Conservation (phyloP, 306 rosid species). For the Glycine tomentella region DNA sequence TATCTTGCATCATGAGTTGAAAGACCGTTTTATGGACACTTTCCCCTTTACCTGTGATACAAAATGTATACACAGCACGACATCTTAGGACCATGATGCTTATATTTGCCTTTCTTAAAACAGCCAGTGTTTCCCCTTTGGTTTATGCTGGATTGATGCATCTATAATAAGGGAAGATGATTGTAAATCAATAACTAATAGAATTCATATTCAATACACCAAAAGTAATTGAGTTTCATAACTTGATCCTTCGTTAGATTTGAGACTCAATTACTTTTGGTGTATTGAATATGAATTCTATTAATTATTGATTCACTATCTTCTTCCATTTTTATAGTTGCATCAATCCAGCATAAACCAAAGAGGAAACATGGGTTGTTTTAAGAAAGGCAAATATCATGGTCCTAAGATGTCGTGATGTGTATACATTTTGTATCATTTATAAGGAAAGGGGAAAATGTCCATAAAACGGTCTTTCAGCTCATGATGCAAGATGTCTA, state of each 20-base stretch:
- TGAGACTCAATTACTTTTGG: conserved; percentile 9
- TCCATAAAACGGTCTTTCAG: background rate
- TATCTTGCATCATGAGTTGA: background rate
- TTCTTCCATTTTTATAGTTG: conserved; percentile 59
- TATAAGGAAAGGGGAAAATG: background rate
- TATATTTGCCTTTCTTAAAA: conserved; percentile 56
- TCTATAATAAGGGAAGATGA: conserved; percentile 56
- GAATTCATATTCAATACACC: background rate
- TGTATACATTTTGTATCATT: conserved; percentile 13
- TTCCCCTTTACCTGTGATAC: background rate
- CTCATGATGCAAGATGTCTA: conserved; percentile 1
- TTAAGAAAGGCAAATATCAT: conserved; percentile 49
- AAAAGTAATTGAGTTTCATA: background rate
- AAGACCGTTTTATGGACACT: background rate
- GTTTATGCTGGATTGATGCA: conserved; percentile 67
- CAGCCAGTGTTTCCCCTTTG: conserved; percentile 80
- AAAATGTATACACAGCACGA: conserved; percentile 9
- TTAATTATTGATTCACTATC: conserved; percentile 36
- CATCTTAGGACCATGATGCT: conserved; percentile 11
- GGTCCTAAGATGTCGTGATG: background rate
- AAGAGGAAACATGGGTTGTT: conserved; percentile 83
- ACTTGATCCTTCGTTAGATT: background rate
- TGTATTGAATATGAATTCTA: background rate
- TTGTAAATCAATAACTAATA: conserved; percentile 35
- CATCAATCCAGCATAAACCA: conserved; percentile 68